A percentile compares a stretch with the other conserved stretches of the same genome.
These are phyloP conservation scores for Trichosporon faecale DNA, from an alignment of 1,284 basidiomycete species.

Conservation along the genomic window DNA sequence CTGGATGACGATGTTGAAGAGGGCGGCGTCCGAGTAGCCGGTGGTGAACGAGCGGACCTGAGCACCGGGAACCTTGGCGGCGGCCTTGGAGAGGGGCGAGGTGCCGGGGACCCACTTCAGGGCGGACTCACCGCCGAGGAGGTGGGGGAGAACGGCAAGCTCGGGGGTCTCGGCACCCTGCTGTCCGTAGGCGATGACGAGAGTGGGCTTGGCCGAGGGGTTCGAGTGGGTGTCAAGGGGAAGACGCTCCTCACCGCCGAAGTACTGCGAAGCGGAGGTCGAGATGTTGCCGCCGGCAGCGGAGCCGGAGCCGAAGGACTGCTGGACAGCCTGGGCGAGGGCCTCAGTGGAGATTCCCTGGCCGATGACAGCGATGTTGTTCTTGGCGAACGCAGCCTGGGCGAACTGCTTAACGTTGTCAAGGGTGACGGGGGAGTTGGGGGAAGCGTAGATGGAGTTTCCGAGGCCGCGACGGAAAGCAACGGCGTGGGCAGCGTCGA, in stretches of 20 bases:
- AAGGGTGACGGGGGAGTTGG: slow-evolving; percentile 64
- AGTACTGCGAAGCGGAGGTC: slow-evolving; percentile 59
- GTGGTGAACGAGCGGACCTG: slow-evolving; percentile 70
- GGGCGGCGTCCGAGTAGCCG: slow-evolving; percentile 82
- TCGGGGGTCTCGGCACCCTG: slow-evolving; percentile 62
- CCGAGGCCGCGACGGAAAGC: slow-evolving; percentile 91
- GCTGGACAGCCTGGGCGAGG: slow-evolving; percentile 68
- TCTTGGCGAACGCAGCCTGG: slow-evolving; percentile 65
- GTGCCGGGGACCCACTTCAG: slow-evolving; percentile 80
- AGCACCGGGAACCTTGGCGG: slow-evolving; percentile 49
- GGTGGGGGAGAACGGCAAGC: slow-evolving; percentile 70
- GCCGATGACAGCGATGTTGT: slow-evolving; percentile 78
- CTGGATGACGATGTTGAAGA: slow-evolving; percentile 72
- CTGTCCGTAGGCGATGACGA: slow-evolving; percentile 77
- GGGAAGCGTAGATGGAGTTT: slow-evolving; percentile 74
- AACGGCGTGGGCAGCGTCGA: slow-evolving; percentile 76
- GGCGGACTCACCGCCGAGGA: slow-evolving; percentile 67
- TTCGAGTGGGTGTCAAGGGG: slow-evolving; percentile 58
- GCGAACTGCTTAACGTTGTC: slow-evolving; percentile 70
- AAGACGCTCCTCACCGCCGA: slow-evolving; percentile 78
- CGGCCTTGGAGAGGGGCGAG: slow-evolving; percentile 62
- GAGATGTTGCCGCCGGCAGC: slow-evolving; percentile 44
- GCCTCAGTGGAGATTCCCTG: slow-evolving; percentile 73
- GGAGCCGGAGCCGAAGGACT: slow-evolving; percentile 59
- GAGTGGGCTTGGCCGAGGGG: slow-evolving; percentile 60